Percentiles rank a stretch among this genome's conserved stretches.
Conservation (phyloP, 139 green algal species). For the Chlorella sp. region DNA sequence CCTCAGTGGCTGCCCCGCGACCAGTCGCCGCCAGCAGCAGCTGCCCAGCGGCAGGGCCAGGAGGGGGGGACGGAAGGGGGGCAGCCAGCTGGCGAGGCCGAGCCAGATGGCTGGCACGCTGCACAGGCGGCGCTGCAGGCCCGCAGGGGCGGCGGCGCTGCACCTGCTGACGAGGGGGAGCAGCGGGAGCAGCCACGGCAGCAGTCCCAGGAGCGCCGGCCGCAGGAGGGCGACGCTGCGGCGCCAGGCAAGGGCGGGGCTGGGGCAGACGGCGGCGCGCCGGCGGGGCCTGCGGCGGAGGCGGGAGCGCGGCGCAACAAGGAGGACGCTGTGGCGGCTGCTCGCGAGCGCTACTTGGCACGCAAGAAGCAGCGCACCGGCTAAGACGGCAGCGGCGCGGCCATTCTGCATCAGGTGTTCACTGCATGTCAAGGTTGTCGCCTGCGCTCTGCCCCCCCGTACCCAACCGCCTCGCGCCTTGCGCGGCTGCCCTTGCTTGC, state of each 20-base stretch:
- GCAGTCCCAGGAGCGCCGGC: neutral
- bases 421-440: too few species aligned
- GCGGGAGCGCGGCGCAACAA: conserved; percentile 54
- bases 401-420: neutral
- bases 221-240: neutral
- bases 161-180: neutral
- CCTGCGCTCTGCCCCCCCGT: too few species aligned
- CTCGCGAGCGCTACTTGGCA: conserved; percentile 84
- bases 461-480: too few species aligned
- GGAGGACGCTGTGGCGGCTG: conserved; percentile 66
- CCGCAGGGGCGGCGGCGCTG: neutral
- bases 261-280: neutral
- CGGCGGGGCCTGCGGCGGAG: neutral
- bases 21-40: neutral
- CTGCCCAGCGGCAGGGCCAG: neutral
- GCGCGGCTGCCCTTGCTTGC: too few species aligned
- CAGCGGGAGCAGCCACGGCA: neutral
- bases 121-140: neutral
- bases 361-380: conserved; percentile 51
- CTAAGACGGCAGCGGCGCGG: neutral
- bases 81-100: neutral
- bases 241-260: neutral
- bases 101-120: neutral
- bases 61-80: neutral
- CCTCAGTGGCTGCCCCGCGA: neutral